Conservation (phyloP, 306 rosid species). For the Sindora glabra region DNA sequence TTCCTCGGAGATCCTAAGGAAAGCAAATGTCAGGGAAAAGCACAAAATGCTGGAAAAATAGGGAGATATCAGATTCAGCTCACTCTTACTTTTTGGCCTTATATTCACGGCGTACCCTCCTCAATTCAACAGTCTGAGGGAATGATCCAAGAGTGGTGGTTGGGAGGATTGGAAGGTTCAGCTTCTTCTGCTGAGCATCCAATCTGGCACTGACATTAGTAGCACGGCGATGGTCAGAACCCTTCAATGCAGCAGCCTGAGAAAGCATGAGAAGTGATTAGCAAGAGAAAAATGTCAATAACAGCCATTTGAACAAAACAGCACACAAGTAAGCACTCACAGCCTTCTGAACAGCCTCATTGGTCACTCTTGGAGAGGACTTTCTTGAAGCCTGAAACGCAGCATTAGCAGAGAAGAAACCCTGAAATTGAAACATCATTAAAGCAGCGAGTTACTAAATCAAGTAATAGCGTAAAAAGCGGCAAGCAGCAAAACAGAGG, state of each 20-base stretch:
- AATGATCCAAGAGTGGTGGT: conserved; percentile 93
- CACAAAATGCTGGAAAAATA: not conserved
- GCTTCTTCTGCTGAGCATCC: conserved; percentile 91
- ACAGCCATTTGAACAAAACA: not conserved
- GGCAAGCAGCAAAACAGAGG: not conserved
- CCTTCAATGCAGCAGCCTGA: conserved; percentile 90
- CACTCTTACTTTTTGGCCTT: conserved; percentile 79
- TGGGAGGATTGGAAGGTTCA: conserved; percentile 91
- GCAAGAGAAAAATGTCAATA: not conserved
- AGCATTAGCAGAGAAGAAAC: conserved; percentile 63
- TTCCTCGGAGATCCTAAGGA: conserved; percentile 72
- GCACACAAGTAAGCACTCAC: conserved; percentile 44
- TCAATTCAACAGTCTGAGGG: conserved; percentile 82
- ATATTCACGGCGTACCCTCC: conserved; percentile 91
- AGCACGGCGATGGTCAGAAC: conserved; percentile 81
- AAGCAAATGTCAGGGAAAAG: conserved; percentile 3
- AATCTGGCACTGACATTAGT: conserved; percentile 81
- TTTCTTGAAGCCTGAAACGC: conserved; percentile 66
- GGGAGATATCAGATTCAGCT: not conserved
- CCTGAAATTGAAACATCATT: conserved; percentile 43
- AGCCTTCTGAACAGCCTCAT: conserved; percentile 83
- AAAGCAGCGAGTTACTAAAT: not conserved
- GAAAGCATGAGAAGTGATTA: conserved; percentile 3
- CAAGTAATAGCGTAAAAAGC: not conserved
- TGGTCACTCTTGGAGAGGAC: conserved; percentile 79